Percentiles rank a stretch among this genome's conserved stretches.
Conservation (phyloP, 495 filamentous ascomycete genomes). For the Barbatosphaeria neglecta region DNA sequence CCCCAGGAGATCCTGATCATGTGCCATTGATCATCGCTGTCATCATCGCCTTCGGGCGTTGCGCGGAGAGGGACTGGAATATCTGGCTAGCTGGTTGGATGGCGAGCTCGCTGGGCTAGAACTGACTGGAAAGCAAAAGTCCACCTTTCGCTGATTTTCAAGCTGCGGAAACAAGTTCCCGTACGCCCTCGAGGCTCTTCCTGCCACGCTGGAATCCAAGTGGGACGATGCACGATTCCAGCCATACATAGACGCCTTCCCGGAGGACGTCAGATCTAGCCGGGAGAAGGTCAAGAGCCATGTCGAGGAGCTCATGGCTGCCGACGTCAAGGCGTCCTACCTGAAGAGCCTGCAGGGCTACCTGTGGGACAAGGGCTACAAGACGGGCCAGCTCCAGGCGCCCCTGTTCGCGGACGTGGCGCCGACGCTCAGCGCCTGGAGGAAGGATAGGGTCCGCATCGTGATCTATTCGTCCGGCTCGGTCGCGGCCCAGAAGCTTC, state of each 20-base stretch:
- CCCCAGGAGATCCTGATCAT: too few species aligned
- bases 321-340: constrained; percentile 55
- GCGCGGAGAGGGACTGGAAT: too few species aligned
- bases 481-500: constrained; percentile 58
- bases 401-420: constrained; percentile 59
- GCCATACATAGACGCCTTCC: constrained; percentile 51
- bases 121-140: neutral
- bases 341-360: constrained; percentile 65
- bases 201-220: constrained; percentile 39
- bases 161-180: constrained; percentile 57
- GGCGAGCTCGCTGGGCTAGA: too few species aligned
- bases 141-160: constrained; percentile 1
- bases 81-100: too few species aligned
- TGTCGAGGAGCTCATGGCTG: constrained; percentile 50
- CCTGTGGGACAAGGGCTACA: constrained; percentile 57
- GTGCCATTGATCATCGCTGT: too few species aligned
- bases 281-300: constrained; percentile 42
- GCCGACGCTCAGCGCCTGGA: constrained; percentile 42
- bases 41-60: too few species aligned
- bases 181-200: constrained; percentile 52
- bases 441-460: constrained; percentile 29
- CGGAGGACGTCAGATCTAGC: constrained; percentile 38
- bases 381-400: constrained; percentile 44
- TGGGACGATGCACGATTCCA: constrained; percentile 48
- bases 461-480: constrained; percentile 64